Base-by-base conservation (phyloP, 2,329 filamentous ascomycete species). In the Sarocladium kiliense region DNA sequence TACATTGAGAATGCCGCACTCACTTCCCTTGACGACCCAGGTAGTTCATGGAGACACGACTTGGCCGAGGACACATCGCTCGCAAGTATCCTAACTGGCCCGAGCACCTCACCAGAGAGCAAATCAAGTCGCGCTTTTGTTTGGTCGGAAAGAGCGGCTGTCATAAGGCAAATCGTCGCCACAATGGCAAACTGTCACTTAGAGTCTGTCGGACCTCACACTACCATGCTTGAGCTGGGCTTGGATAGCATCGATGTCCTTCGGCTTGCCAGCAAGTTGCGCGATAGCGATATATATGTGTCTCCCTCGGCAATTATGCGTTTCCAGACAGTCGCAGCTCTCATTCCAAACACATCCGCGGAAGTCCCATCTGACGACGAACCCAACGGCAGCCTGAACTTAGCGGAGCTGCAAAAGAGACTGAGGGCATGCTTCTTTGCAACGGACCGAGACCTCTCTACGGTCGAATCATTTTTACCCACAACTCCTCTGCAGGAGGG, bases 191-290 rank as follows among this genome's bases (percentile, higher is more conserved):
- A 77, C 0, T 64, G 85, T 0, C 65, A 79, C 0, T 65, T 70
- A 2, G 66, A 75, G 1, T 70, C 77, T 0, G 73, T 96, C 36
- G 67, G 71, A 1, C 79, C 81, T 53, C 69, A 75, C 6, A 83
- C 82, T 0, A 87, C 87, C 0, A 82, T 97, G 11, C 85, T 95
- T 37, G 85, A 93, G 61, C 78, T 97, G 30, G 92, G 92, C 0
- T 78, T 97, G 6, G 93, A 97, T 73, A 96, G 92, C 64, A 95
- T 97, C 56, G 92, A 97, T 68, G 82, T 88, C 1, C 93, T 97
- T 67, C 95, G 91, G 63, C 73, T 97, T 0, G 87, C 89, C 0
- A 85, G 90, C 0, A 80, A 84, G 54, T 75, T 96, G 2, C 87
- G 81, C 59, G 80, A 78, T 44, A 69, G 71, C 3, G 80, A 78